Evolutionary conservation across 2,329 filamentous ascomycete genomes (phyloP).

Genomic region (Lasiodiplodia hormozganensis): DNA sequence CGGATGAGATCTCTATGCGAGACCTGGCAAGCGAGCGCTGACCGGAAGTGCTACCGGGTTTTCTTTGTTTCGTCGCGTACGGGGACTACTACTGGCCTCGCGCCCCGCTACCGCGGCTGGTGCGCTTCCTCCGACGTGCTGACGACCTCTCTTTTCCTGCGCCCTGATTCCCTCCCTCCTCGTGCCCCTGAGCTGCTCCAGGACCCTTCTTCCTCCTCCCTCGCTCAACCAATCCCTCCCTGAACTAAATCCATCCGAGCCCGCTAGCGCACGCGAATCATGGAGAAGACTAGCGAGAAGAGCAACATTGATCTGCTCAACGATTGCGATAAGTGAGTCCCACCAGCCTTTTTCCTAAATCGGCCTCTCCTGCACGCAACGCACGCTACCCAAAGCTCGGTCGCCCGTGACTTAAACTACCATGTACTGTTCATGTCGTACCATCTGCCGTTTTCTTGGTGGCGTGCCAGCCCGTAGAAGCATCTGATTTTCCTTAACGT

Average conservation of each 20-base stretch:
- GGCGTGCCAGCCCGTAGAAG: no score
- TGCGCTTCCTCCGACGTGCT: slow-evolving; percentile 15
- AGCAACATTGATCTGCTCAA: slow-evolving; percentile 62
- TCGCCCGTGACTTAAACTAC: background rate
- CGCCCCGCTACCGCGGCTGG: slow-evolving; percentile 18
- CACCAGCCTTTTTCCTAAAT: slow-evolving; percentile 21
- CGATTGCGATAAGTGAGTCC: slow-evolving; percentile 61
- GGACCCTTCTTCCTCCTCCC: background rate
- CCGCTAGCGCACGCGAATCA: slow-evolving; percentile 3
- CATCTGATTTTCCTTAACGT: background rate
- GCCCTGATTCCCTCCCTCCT: slow-evolving; percentile 4
- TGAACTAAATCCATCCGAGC: background rate
- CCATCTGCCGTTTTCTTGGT: background rate
- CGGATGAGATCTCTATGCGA: background rate
- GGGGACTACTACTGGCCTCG: slow-evolving; percentile 2
- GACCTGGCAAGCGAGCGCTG: slow-evolving; percentile 4
- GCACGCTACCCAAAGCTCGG: slow-evolving; percentile 16
- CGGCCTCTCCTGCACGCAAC: slow-evolving; percentile 16
- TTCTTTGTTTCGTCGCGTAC: background rate
- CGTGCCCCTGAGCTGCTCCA: background rate
- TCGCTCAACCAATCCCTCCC: background rate
- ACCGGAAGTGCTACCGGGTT: slow-evolving; percentile 6
- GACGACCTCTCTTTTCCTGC: slow-evolving; percentile 5
- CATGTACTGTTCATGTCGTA: background rate
- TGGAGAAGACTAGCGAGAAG: slow-evolving; percentile 35